Conservation (phyloP, 2,329 filamentous ascomycete species). For the Ambrosiella beaveri region DNA sequence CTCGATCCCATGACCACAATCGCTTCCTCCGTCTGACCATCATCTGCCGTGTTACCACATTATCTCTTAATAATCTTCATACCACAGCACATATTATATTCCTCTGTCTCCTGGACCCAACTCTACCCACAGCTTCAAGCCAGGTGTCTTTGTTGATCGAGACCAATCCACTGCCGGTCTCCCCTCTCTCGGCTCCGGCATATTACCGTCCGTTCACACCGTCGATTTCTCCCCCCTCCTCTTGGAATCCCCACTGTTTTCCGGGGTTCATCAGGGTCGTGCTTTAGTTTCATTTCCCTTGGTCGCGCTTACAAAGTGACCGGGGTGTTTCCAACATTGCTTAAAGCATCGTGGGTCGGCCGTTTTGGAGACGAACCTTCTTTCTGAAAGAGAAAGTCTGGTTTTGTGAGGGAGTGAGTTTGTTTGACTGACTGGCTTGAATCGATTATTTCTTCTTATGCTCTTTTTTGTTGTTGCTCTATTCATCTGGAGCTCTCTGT, state of each 20-base stretch:
- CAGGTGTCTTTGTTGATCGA: background rate
- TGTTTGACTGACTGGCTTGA: background rate
- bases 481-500: slow-evolving; percentile 2
- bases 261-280: background rate
- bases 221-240: no score
- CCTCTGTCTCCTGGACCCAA: background rate
- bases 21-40: background rate
- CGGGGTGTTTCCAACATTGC: background rate
- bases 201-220: no score
- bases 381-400: slow-evolving; percentile 7
- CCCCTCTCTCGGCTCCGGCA: no score
- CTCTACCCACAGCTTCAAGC: background rate
- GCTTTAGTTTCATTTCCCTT: background rate
- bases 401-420: background rate
- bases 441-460: slow-evolving; percentile 9
- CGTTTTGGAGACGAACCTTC: background rate
- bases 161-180: no score
- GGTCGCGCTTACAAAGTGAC: background rate
- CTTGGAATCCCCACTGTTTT: no score
- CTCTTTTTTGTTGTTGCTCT: background rate
- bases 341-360: background rate
- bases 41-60: background rate
- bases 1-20: background rate
- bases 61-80: background rate
- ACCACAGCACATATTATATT: background rate